Conservation (phyloP, 768 basidiomycete species). For the Phlebiopsis gigantea region DNA sequence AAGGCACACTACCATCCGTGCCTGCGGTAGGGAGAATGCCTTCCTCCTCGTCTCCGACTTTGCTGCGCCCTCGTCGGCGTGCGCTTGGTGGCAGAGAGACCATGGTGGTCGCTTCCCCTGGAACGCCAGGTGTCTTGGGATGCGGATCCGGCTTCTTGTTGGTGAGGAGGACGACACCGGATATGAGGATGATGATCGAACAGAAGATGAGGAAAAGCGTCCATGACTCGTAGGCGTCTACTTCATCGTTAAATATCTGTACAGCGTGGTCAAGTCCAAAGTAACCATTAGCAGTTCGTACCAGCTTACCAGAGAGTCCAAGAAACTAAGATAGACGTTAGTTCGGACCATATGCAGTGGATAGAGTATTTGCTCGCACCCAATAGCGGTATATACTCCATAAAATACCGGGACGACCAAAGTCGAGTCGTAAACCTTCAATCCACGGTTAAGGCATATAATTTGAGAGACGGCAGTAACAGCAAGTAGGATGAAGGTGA, state of each 20-base stretch:
- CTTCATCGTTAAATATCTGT: conserved; percentile 77
- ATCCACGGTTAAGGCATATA: conserved; percentile 83
- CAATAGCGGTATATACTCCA: conserved; percentile 82
- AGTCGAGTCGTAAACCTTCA: conserved; percentile 88
- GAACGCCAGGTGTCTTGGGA: conserved; percentile 5
- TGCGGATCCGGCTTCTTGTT: conserved; percentile 78
- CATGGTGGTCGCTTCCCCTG: conserved; percentile 22
- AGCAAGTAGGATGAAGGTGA: conserved; percentile 52
- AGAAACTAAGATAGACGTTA: conserved; percentile 45
- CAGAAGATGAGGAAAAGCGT: conserved; percentile 82
- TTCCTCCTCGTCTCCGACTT: conserved; percentile 35
- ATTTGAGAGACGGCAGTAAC: conserved; percentile 86
- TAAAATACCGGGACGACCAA: conserved; percentile 94
- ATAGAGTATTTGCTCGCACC: conserved; percentile 39
- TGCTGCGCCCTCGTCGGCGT: conserved; percentile 22
- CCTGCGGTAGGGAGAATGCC: conserved; percentile 32
- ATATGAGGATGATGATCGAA: conserved; percentile 82
- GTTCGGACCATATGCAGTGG: neutral
- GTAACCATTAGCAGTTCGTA: neutral
- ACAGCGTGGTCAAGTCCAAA: neutral
- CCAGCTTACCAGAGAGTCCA: conserved; percentile 46
- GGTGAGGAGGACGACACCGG: conserved; percentile 89
- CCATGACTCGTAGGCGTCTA: conserved; percentile 85
- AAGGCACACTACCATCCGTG: conserved; percentile 39
- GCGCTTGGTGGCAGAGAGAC: conserved; percentile 25